phyloP scores from a whole-genome alignment of 768 basidiomycete genomes.

The Hygrophoropsis aurantiaca region DNA sequence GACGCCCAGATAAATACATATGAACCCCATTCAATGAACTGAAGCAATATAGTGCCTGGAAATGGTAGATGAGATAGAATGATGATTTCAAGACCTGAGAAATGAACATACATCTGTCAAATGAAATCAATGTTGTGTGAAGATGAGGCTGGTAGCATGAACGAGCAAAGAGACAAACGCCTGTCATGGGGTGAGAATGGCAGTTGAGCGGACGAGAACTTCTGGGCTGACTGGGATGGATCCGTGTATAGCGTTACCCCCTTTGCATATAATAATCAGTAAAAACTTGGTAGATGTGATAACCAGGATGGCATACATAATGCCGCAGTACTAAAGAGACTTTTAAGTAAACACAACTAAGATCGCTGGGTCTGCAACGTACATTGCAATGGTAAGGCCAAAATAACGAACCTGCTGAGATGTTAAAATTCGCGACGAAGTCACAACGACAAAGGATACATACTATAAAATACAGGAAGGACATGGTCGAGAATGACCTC shows the following conservation, averaged over 20 bases:
- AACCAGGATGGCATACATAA: no score
- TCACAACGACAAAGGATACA: no score
- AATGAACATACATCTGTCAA: no score
- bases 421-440: no score
- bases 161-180: slow-evolving; percentile 2
- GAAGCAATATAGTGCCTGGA: slow-evolving; percentile 2
- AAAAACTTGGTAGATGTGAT: no score
- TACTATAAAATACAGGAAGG: slow-evolving; percentile 6
- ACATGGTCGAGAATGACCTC: slow-evolving; percentile 9
- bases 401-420: slow-evolving; percentile 2
- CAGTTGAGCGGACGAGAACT: background rate
- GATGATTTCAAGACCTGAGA: no score
- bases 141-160: background rate
- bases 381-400: slow-evolving; percentile 7
- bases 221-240: background rate
- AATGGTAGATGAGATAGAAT: no score
- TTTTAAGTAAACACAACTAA: no score
- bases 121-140: background rate
- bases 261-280: no score
- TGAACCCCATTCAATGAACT: slow-evolving; percentile 9
- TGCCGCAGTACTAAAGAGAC: no score
- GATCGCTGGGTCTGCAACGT: background rate
- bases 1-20: slow-evolving; percentile 8
- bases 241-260: no score
- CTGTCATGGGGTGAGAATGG: background rate